A percentile compares a stretch with the other conserved stretches of the same genome.
Evolutionary conservation across 2,329 filamentous ascomycete genomes (phyloP).

Genomic region (Diaporthe humulicola): DNA sequence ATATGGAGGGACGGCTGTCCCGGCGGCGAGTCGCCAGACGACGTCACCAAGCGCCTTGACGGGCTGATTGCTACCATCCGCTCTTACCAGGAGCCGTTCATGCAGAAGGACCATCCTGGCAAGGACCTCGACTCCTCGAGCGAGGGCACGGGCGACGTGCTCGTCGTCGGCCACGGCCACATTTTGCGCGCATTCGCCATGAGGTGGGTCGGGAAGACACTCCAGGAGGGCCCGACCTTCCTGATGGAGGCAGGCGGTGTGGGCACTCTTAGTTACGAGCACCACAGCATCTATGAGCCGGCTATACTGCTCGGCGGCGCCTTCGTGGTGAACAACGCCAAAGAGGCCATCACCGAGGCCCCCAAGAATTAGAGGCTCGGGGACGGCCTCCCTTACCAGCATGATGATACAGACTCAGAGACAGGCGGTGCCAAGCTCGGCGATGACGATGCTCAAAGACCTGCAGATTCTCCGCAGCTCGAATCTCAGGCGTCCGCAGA

Average conservation of each 20-base stretch:
- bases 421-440: not conserved
- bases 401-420: not conserved
- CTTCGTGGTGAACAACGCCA: slow-evolving; percentile 65
- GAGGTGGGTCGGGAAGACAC: slow-evolving; percentile 81
- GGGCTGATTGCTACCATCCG: slow-evolving; percentile 82
- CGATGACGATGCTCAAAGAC: not conserved
- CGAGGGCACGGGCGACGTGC: slow-evolving; percentile 69
- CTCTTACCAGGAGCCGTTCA: slow-evolving; percentile 71
- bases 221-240: slow-evolving; percentile 82
- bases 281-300: slow-evolving; percentile 82
- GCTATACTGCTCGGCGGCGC: slow-evolving; percentile 83
- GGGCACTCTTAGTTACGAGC: slow-evolving; percentile 84
- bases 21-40: slow-evolving; percentile 81
- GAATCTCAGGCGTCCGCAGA: no score
- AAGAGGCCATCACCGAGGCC: slow-evolving; percentile 44
- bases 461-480: not conserved
- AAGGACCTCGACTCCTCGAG: slow-evolving; percentile 52
- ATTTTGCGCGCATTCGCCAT: slow-evolving; percentile 90
- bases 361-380: slow-evolving; percentile 35
- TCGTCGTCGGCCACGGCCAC: slow-evolving; percentile 91
- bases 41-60: slow-evolving; percentile 82
- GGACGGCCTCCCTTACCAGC: not conserved
- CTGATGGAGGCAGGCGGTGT: slow-evolving; percentile 92
- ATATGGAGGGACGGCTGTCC: slow-evolving; percentile 93
- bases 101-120: slow-evolving; percentile 57